Base-by-base conservation (phyloP, 352 stramenopile species). In the Globisporangium iwayamae region DNA sequence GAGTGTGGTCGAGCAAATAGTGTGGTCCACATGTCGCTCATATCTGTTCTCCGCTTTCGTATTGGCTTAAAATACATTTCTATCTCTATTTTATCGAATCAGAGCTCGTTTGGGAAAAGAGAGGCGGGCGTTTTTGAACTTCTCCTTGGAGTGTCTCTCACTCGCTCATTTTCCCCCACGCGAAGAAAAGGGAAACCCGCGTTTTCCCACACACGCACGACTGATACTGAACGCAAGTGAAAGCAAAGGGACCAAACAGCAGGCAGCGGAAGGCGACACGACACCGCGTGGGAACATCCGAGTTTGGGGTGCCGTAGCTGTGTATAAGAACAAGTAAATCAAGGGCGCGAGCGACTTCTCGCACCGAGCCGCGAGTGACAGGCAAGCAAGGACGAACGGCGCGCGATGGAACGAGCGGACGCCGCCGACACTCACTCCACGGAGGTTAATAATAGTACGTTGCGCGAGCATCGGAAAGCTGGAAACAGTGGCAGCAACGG, bases 361-460 rank as follows among this genome's bases (percentile, higher is more conserved):
- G 25, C 1, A 28, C 25, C 38, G 38, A 45, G 38, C 38, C 11
- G 38, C 10, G 38, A 39, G 14, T 10, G 28, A 38, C 11, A 14
- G 8, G 25, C n/a, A 34, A 25, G 51, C 30, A 41, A 43, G 18
- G 28, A 56, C 28, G 30, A 25, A n/a, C 18, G 50, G 25, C 25
- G 9, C 13, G 1, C 30, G 55, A 61, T 61, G 41, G 56, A 62
- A 53, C 13, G 41, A 62, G 30, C n/a, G 14, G 39, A 41, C 6
- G 22, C 30, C 6, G 22, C 30, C 16, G 11, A 7, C 22, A 22
- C 4, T 4, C 36, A 51, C 38, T 30, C 45, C 30, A 39, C 56
- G 46, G 59, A 13, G 25, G 36, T 50, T 65, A 65, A 65, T 65
- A 65, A 51, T 41, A 65, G 48, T 39, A 59, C 48, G 34, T 11